These are phyloP conservation scores for Knufia petricola DNA, from an alignment of 2,329 filamentous ascomycete species.

Conservation along the genomic window DNA sequence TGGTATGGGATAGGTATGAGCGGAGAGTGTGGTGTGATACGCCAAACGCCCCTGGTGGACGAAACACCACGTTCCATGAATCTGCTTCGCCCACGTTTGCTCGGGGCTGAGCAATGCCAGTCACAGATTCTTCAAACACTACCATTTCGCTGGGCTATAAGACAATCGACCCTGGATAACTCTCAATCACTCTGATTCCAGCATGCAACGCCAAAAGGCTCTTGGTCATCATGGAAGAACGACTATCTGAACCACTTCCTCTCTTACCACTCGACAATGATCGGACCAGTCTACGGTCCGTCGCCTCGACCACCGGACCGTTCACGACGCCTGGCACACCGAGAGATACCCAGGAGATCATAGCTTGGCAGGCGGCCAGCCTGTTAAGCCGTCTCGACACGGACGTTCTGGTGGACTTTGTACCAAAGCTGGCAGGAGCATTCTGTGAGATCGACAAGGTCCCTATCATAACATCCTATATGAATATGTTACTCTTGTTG, in stretches of 20 bases:
- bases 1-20: too few species aligned
- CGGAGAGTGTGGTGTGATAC: too few species aligned
- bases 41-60: too few species aligned
- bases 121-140: too few species aligned
- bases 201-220: not conserved
- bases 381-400: not conserved
- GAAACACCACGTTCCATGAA: too few species aligned
- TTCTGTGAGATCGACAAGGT: not conserved
- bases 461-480: slow-evolving; percentile 3
- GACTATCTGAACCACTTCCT: not conserved
- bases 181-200: too few species aligned
- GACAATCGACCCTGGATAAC: too few species aligned
- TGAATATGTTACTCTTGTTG: not conserved
- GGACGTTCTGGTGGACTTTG: not conserved
- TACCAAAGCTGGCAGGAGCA: not conserved
- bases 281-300: not conserved
- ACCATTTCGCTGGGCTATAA: too few species aligned
- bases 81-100: too few species aligned
- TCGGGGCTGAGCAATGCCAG: too few species aligned
- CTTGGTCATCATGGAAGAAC: not conserved
- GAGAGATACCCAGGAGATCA: not conserved
- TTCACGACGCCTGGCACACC: not conserved
- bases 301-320: not conserved
- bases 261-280: not conserved
- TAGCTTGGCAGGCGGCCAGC: not conserved